Evolutionary conservation across 192 early-diverging fungal genomes (phyloP), one percentile per base, ranked within the genome.

Genomic region (Linnemannia zychae): DNA sequence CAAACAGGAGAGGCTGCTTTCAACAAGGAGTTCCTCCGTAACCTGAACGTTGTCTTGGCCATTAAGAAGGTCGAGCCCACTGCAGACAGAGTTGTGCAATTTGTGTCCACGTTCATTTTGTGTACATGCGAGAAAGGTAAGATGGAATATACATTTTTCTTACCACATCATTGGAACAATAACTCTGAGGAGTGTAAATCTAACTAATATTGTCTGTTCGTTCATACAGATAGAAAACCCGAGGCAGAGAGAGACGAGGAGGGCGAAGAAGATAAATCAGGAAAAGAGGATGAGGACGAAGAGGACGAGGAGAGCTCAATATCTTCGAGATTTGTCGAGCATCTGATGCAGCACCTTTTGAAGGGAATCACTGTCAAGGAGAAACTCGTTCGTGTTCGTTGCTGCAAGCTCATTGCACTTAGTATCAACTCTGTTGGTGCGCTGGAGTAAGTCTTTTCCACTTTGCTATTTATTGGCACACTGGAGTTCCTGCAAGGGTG

Each of bases 351-450:
- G 72, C 91, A 96, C 76, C 68, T 96, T 38, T 79, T 96, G 67
- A 93, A 90, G 75, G 97, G 97, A 7, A 92, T 96, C 77, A 91
- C 89, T n/a, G 94, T 95, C 28, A 96, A 94, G 75, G 95, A 96
- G 75, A 95, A 95, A 80, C 88, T 87, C 15, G 93, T 96, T 6
- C 93, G 97, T 16, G 79, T 92, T 72, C 92, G 97, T 7, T 92
- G 92, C 73, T 96, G 94, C 78, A 94, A 97, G 86, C 84, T 97
- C 7, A 91, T 96, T 40, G 94, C 93, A 6, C 88, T 94, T 80
- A 91, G 93, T 52, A 90, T 95, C 36, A 94, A 92, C 82, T 92
- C 90, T 33, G 77, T 96, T 63, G 93, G 93, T 20, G 95, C 95
- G 67, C 93, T 97, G 37, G 95, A 97, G 94, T 94, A 88, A 80